phyloP scores from a whole-genome alignment of 805 yeast genomes.

The Jamesozyma spencerorum region DNA sequence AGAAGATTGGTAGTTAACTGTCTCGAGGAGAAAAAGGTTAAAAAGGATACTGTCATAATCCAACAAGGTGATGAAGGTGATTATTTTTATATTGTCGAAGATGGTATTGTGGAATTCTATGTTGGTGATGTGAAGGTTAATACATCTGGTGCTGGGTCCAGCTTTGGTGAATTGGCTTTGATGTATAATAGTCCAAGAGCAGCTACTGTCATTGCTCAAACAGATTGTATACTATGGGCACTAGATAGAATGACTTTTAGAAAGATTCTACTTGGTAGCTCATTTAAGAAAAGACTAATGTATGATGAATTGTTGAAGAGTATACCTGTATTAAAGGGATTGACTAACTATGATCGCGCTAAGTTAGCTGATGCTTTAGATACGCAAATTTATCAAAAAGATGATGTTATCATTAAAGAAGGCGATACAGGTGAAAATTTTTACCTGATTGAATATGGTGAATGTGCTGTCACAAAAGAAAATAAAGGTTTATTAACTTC shows the following conservation, averaged over 20 bases:
- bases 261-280: slow-evolving; percentile 80
- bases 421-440: slow-evolving; percentile 80
- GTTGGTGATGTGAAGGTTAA: slow-evolving; percentile 60
- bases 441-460: slow-evolving; percentile 70
- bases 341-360: slow-evolving; percentile 73
- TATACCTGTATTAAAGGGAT: slow-evolving; percentile 68
- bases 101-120: slow-evolving; percentile 71
- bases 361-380: slow-evolving; percentile 92
- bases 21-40: slow-evolving; percentile 60
- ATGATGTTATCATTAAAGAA: slow-evolving; percentile 68
- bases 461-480: slow-evolving; percentile 59
- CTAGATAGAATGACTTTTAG: slow-evolving; percentile 89
- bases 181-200: slow-evolving; percentile 98
- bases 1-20: slow-evolving; percentile 73
- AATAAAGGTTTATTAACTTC: slow-evolving; percentile 52
- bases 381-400: slow-evolving; percentile 61
- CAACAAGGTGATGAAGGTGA: slow-evolving; percentile 24
- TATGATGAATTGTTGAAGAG: slow-evolving; percentile 82
- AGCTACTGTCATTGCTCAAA: slow-evolving; percentile 73
- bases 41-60: slow-evolving; percentile 43
- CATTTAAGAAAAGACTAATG: slow-evolving; percentile 81
- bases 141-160: slow-evolving; percentile 74
- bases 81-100: slow-evolving; percentile 13
- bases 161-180: slow-evolving; percentile 93
- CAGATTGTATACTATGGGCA: slow-evolving; percentile 79